Evolutionary conservation across 2,329 filamentous ascomycete genomes (phyloP).

Genomic region (Hysterium pulicare): DNA sequence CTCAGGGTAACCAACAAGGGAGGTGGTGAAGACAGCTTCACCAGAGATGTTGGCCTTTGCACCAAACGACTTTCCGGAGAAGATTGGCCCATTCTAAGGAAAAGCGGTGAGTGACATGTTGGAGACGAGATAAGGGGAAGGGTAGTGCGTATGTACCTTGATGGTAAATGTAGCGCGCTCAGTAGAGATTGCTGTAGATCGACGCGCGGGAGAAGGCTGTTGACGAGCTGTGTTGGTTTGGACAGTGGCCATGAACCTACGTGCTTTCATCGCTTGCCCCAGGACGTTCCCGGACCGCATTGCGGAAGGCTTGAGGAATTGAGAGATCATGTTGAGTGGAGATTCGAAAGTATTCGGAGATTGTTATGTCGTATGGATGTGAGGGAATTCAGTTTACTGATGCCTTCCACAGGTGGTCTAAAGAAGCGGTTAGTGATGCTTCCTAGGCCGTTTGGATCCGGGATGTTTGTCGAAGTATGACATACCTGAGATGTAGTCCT

Average conservation of each 20-base stretch:
- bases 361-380: conserved; percentile 12
- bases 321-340: conserved; percentile 51
- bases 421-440: conserved; percentile 21
- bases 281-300: conserved; percentile 40
- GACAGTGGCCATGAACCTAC: conserved; percentile 62
- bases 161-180: conserved; percentile 93
- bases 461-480: conserved; percentile 14
- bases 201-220: conserved; percentile 57
- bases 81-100: conserved; percentile 81
- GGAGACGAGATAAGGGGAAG: neutral
- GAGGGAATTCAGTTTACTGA: conserved; percentile 55
- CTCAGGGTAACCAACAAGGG: conserved; percentile 95
- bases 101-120: conserved; percentile 31
- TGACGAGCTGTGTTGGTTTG: conserved; percentile 67
- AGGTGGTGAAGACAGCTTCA: conserved; percentile 98
- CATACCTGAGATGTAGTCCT: conserved; percentile 65
- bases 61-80: conserved; percentile 93
- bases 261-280: conserved; percentile 46
- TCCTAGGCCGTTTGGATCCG: conserved; percentile 5
- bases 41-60: conserved; percentile 96
- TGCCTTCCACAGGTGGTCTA: conserved; percentile 67
- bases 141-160: conserved; percentile 57
- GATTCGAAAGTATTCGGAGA: conserved; percentile 22
- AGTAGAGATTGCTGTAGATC: conserved; percentile 64
- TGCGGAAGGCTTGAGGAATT: conserved; percentile 52